phyloP scores from a whole-genome alignment of 176 grass and related monocot species.

The Echinochloa phyllopogon region DNA sequence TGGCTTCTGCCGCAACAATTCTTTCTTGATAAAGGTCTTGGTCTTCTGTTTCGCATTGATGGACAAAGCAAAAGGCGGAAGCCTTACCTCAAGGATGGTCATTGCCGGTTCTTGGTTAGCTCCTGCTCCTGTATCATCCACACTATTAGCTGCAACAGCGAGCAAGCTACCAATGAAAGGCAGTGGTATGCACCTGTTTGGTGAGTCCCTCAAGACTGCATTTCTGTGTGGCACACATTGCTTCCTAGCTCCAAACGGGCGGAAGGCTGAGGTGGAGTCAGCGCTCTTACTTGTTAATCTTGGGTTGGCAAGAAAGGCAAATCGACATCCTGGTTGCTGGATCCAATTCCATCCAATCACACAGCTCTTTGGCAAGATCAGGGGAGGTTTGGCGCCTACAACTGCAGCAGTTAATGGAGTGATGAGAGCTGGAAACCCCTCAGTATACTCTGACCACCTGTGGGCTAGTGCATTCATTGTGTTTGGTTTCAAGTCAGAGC shows the following conservation, averaged over 20 bases:
- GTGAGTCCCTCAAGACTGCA: conserved; percentile 73
- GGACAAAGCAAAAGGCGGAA: conserved; percentile 77
- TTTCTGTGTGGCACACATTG: conserved; percentile 82
- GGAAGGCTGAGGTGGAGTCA: conserved; percentile 89
- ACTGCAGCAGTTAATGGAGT: conserved; percentile 72
- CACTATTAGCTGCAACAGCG: conserved; percentile 71
- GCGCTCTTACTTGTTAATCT: conserved; percentile 89
- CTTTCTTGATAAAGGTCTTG: conserved; percentile 82
- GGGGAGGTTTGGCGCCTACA: conserved; percentile 69
- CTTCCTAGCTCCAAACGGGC: conserved; percentile 69
- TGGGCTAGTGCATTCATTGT: conserved; percentile 97
- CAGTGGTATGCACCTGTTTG: conserved; percentile 70
- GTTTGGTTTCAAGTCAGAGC: conserved; percentile 95
- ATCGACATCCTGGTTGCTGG: conserved; percentile 86
- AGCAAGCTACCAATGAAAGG: conserved; percentile 77
- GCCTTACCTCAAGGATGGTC: conserved; percentile 83
- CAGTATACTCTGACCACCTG: conserved; percentile 76
- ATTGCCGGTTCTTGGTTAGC: conserved; percentile 87
- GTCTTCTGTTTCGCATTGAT: conserved; percentile 88
- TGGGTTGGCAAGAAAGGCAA: conserved; percentile 79
- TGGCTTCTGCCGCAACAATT: conserved; percentile 83
- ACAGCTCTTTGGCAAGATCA: conserved; percentile 77
- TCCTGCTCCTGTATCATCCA: conserved; percentile 80
- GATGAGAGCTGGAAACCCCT: conserved; percentile 72
- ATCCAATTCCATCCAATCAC: conserved; percentile 92